Conservation (phyloP, 331 rosid species). For the Pyracantha coccinea region DNA sequence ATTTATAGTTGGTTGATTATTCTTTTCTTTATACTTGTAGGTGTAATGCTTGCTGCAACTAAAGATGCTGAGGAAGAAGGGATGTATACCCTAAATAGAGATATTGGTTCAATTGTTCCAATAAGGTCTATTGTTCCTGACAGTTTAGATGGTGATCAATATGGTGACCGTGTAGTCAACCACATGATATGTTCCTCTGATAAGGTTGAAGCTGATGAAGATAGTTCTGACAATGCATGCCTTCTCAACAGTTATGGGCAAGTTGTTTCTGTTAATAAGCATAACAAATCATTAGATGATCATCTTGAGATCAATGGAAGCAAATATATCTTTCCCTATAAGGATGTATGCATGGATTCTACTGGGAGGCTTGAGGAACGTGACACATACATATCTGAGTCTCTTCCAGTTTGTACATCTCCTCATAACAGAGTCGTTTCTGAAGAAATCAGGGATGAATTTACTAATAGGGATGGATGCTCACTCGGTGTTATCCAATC, state of each 20-base stretch:
- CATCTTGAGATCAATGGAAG: constrained; percentile 19
- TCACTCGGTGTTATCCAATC: constrained; percentile 15
- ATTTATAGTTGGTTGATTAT: neutral
- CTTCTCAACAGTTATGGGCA: constrained; percentile 17
- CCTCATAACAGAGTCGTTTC: constrained; percentile 17
- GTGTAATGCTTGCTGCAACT: constrained; percentile 22
- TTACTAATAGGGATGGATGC: constrained; percentile 14
- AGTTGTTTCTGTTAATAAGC: constrained; percentile 18
- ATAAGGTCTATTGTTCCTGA: constrained; percentile 28
- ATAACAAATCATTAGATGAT: constrained; percentile 27
- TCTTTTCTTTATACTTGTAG: constrained; percentile 25
- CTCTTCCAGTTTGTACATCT: constrained; percentile 26
- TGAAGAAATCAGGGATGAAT: constrained; percentile 25
- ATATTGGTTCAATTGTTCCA: constrained; percentile 15
- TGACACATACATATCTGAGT: constrained; percentile 21
- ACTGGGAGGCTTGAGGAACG: constrained; percentile 24
- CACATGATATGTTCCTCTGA: constrained; percentile 24
- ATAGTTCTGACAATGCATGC: constrained; percentile 20
- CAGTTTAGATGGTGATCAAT: constrained; percentile 37
- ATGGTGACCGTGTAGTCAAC: constrained; percentile 21
- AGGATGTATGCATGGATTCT: constrained; percentile 21
- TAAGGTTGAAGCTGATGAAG: constrained; percentile 31
- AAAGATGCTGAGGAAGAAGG: constrained; percentile 15
- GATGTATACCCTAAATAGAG: constrained; percentile 19
- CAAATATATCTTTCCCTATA: constrained; percentile 17